Percentiles rank a stretch among this genome's conserved stretches.
phyloP scores from a whole-genome alignment of 768 basidiomycete species.

The Termitomyces titanicus region DNA sequence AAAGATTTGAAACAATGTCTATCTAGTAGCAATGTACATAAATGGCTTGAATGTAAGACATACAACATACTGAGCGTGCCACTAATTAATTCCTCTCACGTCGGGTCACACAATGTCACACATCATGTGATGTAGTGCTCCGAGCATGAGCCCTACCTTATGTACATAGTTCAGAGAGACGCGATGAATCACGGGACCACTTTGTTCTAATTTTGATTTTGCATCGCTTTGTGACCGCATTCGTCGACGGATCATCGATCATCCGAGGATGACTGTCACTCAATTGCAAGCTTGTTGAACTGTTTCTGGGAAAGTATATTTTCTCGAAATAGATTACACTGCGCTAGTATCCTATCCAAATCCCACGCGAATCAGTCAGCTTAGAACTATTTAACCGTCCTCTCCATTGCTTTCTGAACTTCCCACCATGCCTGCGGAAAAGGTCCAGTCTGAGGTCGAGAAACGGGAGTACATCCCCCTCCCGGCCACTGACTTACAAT shows the following conservation, averaged over 20 bases:
- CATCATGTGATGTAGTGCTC: too few relatives aligned
- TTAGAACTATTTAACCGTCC: neutral
- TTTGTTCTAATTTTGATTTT: too few relatives aligned
- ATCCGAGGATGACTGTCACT: too few relatives aligned
- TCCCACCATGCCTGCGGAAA: conserved; percentile 13
- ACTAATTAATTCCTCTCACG: too few relatives aligned
- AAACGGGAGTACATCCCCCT: conserved; percentile 12
- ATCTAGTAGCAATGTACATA: too few relatives aligned
- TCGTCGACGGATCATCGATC: too few relatives aligned
- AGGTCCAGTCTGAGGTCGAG: conserved; percentile 4
- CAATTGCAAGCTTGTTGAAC: too few relatives aligned
- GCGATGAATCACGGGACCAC: neutral
- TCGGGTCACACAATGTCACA: too few relatives aligned
- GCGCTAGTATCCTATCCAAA: neutral
- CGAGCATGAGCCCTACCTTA: too few relatives aligned
- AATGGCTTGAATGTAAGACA: too few relatives aligned
- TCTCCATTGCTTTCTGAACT: neutral
- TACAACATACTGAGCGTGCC: too few relatives aligned
- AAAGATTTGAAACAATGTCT: too few relatives aligned
- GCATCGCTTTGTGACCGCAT: neutral
- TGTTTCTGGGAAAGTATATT: neutral
- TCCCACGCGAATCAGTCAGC: neutral
- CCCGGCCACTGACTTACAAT: neutral
- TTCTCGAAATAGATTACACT: neutral
- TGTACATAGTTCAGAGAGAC: neutral